Evolutionary conservation across 257 asterid species (phyloP), one percentile per base, ranked within the genome.

Genomic region (Schizonepeta tenuifolia): DNA sequence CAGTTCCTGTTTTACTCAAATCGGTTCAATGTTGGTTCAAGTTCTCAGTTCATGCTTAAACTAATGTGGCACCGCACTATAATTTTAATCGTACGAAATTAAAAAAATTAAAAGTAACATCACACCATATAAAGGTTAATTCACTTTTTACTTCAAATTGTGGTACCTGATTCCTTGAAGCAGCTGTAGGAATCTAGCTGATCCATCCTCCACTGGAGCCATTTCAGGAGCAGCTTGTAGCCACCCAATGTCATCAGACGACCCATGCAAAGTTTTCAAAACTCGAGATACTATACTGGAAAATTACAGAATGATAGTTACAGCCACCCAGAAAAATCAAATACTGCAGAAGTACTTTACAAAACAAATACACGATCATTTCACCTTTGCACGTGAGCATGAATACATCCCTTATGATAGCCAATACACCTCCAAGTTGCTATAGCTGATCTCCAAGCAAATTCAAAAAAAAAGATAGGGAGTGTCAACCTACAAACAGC

Each of bases 221-320:
- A 86, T 84, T 71, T 79, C 91, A 26, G 93, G 87, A 69, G 85
- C 87, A 62, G 69, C 70, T 79, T 89, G 97, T 73, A 94, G 71
- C 98, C 98, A 94, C 46, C 98, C 98, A 74, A 94, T 91, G 76
- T 91, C 98, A 82, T 83, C 88, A 65, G 96, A 86, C 71, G 98
- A 94, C 50, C 98, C 98, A 65, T 49, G 89, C 75, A 89, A 82
- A 55, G 96, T 82, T 79, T 41, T 88, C 60, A 80, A 47, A 22
- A 89, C 78, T 69, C 95, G 88, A 31, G 85, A 83, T 64, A 80
- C 69, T 69, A 87, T 7, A 44, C 98, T 94, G 75, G 67, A 66
- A 70, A n/a, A 15, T 49, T 15, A 49, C 43, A 59, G 72, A 70
- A 59, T 65, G n/a, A 54, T 55, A 54, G 80, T 53, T 62, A 69